Percentiles rank a stretch among this genome's conserved stretches.
phyloP scores from a whole-genome alignment of 2,329 filamentous ascomycete species.

The Alternaria sp. region DNA sequence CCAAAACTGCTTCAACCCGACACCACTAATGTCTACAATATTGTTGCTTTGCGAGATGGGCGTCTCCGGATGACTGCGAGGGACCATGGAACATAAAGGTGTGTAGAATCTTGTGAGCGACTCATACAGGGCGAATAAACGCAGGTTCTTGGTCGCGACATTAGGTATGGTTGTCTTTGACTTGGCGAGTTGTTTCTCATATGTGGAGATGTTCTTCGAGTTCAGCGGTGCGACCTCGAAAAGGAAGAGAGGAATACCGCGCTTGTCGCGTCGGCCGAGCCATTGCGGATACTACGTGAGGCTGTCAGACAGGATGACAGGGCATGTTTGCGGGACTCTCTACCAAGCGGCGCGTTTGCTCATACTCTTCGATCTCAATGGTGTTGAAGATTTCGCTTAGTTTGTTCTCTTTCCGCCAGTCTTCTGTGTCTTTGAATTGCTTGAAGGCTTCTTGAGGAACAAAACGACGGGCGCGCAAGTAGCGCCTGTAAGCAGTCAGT shows the following conservation, averaged over 20 bases:
- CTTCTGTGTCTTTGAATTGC: slow-evolving; percentile 88
- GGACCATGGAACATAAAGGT: slow-evolving; percentile 81
- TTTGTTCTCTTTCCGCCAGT: slow-evolving; percentile 82
- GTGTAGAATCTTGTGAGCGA: slow-evolving; percentile 87
- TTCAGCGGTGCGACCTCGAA: slow-evolving; percentile 87
- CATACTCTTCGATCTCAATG: slow-evolving; percentile 85
- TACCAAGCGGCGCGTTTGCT: slow-evolving; percentile 79
- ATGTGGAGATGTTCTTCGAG: slow-evolving; percentile 78
- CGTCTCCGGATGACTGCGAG: slow-evolving; percentile 77
- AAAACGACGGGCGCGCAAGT: slow-evolving; percentile 85
- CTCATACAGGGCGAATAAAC: slow-evolving; percentile 92
- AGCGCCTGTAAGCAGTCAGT: slow-evolving; percentile 68
- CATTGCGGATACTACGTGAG: slow-evolving; percentile 83
- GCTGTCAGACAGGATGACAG: slow-evolving; percentile 28
- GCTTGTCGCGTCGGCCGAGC: slow-evolving; percentile 87
- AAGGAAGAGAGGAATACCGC: slow-evolving; percentile 90
- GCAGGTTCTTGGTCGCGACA: slow-evolving; percentile 77
- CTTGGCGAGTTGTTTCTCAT: slow-evolving; percentile 70
- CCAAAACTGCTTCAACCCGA: slow-evolving; percentile 94
- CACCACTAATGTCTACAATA: slow-evolving; percentile 89
- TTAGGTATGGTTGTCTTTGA: slow-evolving; percentile 69
- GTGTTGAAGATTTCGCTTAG: slow-evolving; percentile 83
- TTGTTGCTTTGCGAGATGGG: slow-evolving; percentile 93
- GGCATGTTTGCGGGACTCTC: slow-evolving; percentile 29
- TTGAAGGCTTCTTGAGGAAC: slow-evolving; percentile 76